Conservation (phyloP, 169 alveolate species). For the Eimeria brunetti region DNA sequence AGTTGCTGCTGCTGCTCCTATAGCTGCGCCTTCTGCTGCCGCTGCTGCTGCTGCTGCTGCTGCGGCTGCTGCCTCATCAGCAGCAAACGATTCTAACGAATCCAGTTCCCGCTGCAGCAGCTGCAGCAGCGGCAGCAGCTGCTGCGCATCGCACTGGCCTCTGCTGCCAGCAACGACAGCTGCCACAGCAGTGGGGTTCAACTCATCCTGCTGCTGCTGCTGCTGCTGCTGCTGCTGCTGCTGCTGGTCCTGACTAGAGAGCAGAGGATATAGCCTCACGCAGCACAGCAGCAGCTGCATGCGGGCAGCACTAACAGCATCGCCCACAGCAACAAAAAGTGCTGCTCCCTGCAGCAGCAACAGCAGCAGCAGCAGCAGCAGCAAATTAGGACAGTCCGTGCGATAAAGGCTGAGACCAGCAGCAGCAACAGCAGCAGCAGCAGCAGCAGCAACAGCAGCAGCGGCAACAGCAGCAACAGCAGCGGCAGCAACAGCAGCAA, state of each 20-base stretch:
- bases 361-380: constrained; percentile 50
- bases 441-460: background rate
- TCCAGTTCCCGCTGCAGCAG: constrained; percentile 46
- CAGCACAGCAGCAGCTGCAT: constrained; percentile 70
- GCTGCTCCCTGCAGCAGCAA: constrained; percentile 77
- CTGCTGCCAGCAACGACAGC: constrained; percentile 46
- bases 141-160: constrained; percentile 62
- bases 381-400: too few species aligned
- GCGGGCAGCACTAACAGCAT: constrained; percentile 62
- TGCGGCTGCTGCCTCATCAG: constrained; percentile 46
- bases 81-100: background rate
- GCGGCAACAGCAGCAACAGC: constrained; percentile 22
- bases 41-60: constrained; percentile 36
- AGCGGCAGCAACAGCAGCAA: background rate
- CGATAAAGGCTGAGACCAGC: too few species aligned
- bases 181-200: constrained; percentile 45
- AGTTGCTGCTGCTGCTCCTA: constrained; percentile 26
- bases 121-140: constrained; percentile 17
- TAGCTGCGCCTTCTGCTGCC: constrained; percentile 7
- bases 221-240: constrained; percentile 54
- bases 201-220: constrained; percentile 56
- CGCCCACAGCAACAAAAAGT: constrained; percentile 75
- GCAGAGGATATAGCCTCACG: constrained; percentile 57
- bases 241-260: constrained; percentile 22
- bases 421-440: background rate